Base-by-base conservation (phyloP, 2,329 filamentous ascomycete species). In the Colletotrichum chrysophilum region DNA sequence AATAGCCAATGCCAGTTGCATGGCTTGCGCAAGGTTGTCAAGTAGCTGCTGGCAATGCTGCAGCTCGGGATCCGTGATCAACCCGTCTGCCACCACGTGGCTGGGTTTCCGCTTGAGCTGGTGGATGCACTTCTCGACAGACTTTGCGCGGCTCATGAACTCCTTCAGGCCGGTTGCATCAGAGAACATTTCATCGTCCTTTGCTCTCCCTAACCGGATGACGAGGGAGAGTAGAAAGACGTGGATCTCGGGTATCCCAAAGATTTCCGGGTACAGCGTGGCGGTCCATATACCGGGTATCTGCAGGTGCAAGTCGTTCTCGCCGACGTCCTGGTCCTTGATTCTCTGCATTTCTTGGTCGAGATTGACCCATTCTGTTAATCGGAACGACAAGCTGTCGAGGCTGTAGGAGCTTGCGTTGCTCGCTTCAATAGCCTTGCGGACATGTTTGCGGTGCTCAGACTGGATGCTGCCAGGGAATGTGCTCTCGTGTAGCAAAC, bases 261-360 rank as follows among this genome's bases (percentile, higher is more conserved):
- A 86, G 28, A 86, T 85, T 69, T 86, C 83, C 0, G 84, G 84
- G 58, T 87, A 87, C 7, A 86, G 80, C 1, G 84, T 86, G 2
- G 80, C 79, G 3, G 82, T 77, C 79, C 82, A 87, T 4, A 80
- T 72, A 4, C 85, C 85, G 2, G 84, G 84, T 2, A 79, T 67
- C 62, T 85, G 81, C 10, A 86, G 80, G 58, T 85, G 84, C 3
- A 86, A 77, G 70, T 86, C 85, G 75, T 86, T 86, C 66, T 86
- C 84, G 3, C 84, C 84, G 72, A 82, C 80, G 28, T 83, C 80
- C 58, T 80, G 80, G n/a, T 78, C 80, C 70, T 85, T 84, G 18
- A 83, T 58, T 30, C 77, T 78, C 48, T 78, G 68, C 81, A 84
- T 83, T 60, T 81, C 81, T 71, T 82, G 75, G 10, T 82, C 78